Base-by-base conservation (phyloP, 108 stramenopile species). In the Nitzschia inconspicua region DNA sequence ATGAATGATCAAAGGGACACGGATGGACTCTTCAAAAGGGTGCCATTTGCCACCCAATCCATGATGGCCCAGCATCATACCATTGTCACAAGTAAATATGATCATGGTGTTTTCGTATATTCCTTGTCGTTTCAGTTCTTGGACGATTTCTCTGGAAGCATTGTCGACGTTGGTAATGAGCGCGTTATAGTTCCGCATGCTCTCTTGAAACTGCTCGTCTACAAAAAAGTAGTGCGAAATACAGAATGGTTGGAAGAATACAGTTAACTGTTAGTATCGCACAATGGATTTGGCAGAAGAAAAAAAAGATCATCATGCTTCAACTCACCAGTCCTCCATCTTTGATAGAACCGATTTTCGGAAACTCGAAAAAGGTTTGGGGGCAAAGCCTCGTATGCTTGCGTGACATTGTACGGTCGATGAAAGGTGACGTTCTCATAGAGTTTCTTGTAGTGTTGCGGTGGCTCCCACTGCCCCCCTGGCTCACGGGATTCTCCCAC, bases 11-110 rank as follows among this genome's bases (percentile, higher is more conserved):
- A 87, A 66, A 23, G 86, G 86, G 29, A 83, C 82, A 14, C 82
- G 74, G 43, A 87, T 83, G 22, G 77, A 78, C 54, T 87, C 82
- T 59, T 87, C 79, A 35, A 31, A 70, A 4, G 86, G 68, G 63
- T 82, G 79, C 86, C 86, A 87, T 57, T 87, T 87, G 19, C 76
- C 86, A 41, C 80, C 86, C 36, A 87, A 51, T 14, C 86, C 86
- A 55, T 87, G 85, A 16, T 20, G 22, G 13, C 76, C 79, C 43
- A 76, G 78, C 58, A 83, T 72, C 24, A 47, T 16, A 20, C 72
- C 80, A 68, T 83, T 86, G 61, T 86, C 86, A 1, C 82, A 76
- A 25, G 86, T 87, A 31, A 87, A 80, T 9, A 87, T 87, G 36
- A 83, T 77, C 16, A 87, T 27, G 8, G 86, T 87, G 27, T 84